phyloP scores from a whole-genome alignment of 495 filamentous ascomycete genomes.

The Immersiella caudata region DNA sequence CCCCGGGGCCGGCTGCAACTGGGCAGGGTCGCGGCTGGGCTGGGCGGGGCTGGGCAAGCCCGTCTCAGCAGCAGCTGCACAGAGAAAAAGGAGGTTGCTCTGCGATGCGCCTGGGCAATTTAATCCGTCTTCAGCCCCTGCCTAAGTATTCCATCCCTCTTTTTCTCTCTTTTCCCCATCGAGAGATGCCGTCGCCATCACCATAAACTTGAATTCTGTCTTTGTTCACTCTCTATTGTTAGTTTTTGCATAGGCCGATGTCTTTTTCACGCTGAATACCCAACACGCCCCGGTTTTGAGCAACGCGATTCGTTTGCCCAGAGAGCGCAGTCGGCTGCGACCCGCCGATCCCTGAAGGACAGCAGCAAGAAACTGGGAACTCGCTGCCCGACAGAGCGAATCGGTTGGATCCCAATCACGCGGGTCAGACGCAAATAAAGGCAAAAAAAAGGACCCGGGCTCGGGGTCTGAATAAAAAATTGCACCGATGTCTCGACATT shows the following conservation, averaged over 20 bases:
- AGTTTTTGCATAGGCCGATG: not conserved
- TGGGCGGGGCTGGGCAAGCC: constrained; percentile 16
- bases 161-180: not conserved
- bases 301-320: constrained; percentile 7
- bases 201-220: not conserved
- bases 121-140: constrained; percentile 3
- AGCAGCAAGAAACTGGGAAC: constrained; percentile 4
- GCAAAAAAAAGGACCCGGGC: not conserved
- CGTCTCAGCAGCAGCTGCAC: not conserved
- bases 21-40: constrained; percentile 11
- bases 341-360: constrained; percentile 18
- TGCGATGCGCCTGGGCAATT: constrained; percentile 12
- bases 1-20: not conserved
- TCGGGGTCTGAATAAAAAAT: not conserved
- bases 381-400: not conserved
- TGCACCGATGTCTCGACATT: constrained; percentile 20
- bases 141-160: not conserved
- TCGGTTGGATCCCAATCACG: constrained; percentile 1
- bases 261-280: not conserved
- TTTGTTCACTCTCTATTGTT: not conserved
- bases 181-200: not conserved
- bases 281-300: not conserved
- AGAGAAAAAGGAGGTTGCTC: constrained; percentile 17
- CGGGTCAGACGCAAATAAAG: not conserved
- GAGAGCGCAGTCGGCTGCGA: constrained; percentile 13